phyloP scores from a whole-genome alignment of 1,139 yeast genomes.

The Pichia sp. region DNA sequence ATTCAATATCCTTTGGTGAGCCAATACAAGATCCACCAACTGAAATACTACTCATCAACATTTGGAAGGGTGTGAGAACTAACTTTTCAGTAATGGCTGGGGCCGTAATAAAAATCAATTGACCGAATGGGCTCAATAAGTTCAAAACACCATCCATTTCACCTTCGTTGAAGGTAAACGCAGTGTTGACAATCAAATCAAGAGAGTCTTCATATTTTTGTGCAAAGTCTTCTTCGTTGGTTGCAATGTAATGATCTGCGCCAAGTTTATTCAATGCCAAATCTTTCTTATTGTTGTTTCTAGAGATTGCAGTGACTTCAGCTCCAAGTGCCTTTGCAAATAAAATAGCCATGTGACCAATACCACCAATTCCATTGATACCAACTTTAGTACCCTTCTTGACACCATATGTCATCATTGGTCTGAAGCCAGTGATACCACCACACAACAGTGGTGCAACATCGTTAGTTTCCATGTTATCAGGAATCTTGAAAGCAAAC shows the following conservation, averaged over 20 bases:
- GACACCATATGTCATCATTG: slow-evolving; percentile 38
- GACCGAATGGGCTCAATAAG: slow-evolving; percentile 33
- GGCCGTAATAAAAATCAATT: slow-evolving; percentile 39
- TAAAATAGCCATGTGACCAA: slow-evolving; percentile 51
- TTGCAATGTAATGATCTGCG: slow-evolving; percentile 45
- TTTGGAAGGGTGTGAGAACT: slow-evolving; percentile 22
- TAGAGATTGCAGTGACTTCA: slow-evolving; percentile 47
- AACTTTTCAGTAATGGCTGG: slow-evolving; percentile 32
- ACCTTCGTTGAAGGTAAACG: slow-evolving; percentile 34
- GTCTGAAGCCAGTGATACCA: slow-evolving; percentile 54
- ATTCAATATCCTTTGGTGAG: slow-evolving; percentile 41
- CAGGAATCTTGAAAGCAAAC: slow-evolving; percentile 50
- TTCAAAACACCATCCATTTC: slow-evolving; percentile 29
- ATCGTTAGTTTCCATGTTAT: slow-evolving; percentile 32
- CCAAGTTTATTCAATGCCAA: slow-evolving; percentile 45
- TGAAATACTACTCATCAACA: slow-evolving; percentile 27
- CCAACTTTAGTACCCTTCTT: slow-evolving; percentile 37
- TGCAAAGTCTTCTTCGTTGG: slow-evolving; percentile 30
- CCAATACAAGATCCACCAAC: slow-evolving; percentile 36
- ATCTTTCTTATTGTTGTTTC: slow-evolving; percentile 40
- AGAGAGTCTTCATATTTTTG: slow-evolving; percentile 32
- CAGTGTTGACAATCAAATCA: slow-evolving; percentile 45
- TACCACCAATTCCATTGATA: slow-evolving; percentile 50
- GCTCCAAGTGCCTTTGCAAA: slow-evolving; percentile 53
- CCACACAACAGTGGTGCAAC: slow-evolving; percentile 65